Base-by-base conservation (phyloP, 495 filamentous ascomycete species). In the Articulospora tetracladia region DNA sequence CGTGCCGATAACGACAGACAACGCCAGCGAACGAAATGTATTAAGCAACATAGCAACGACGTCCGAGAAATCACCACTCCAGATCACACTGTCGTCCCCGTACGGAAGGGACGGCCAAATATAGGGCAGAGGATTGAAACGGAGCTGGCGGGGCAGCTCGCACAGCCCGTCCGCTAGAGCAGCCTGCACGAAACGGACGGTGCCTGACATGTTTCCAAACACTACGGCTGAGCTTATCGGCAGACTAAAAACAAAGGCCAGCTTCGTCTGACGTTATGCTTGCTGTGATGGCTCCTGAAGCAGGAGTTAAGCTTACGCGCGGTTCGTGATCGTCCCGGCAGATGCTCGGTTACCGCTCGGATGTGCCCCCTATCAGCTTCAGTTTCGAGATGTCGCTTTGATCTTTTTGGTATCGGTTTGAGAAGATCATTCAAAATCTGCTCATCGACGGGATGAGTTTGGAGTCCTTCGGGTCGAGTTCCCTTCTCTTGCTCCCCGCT, bases 81-180 rank as follows among this genome's bases (percentile, higher is more conserved):
- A 34, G 13, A 41, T n/a, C 19, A 19, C 28, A 6, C 6, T 19
- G 41, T 55, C 19, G 15, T 22, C 1, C 39, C 19, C 10, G 8
- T 4, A 41, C 2, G 32, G 53, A 36, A 53, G 53, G 15, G 1
- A 39, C 53, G 12, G 51, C 8, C 23, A 55, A 7, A 55, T 55
- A 55, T 55, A 55, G 20, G 53, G 25, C 13, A 41, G 30, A 7
- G 30, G 1, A 23, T 55, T 41, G 53, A 55, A 55, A 55, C 53
- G 30, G 3, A 19, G 1, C 28, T 23, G 32, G 53, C 17, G 53
- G 53, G 53, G 28, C 53, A 36, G 32, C 28, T 23, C 32, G 53
- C 53, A 55, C 53, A 36, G 53, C 28, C 53, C 53, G 20, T 55
- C 53, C 32, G 28, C 27, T 13, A 39, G 23, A 23, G 28, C 2